These are phyloP conservation scores for Jamesozyma gamospora DNA, from an alignment of 805 yeast genomes.

Conservation along the genomic window DNA sequence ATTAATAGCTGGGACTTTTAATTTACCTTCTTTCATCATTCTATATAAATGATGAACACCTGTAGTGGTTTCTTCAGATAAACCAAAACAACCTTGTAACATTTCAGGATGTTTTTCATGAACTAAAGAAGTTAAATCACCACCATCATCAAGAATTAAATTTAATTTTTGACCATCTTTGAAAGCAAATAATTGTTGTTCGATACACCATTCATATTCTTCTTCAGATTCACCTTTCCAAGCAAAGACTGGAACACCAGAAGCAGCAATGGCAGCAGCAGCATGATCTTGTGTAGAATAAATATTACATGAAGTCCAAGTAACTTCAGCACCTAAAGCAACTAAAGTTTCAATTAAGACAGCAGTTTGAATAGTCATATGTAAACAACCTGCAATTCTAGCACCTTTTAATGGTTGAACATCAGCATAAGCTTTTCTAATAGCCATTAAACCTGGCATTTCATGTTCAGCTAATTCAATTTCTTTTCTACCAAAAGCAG, in stretches of 20 bases:
- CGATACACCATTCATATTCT: conserved; percentile 98
- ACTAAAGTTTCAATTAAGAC: conserved; percentile 94
- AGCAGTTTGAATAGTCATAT: conserved; percentile 99
- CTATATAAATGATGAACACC: conserved; percentile 99
- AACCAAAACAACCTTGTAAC: conserved; percentile 89
- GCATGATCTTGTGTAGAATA: conserved; percentile 99
- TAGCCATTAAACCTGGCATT: conserved; percentile 99
- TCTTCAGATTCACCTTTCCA: conserved; percentile 99
- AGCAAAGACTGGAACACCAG: conserved; percentile 98
- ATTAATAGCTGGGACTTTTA: conserved; percentile 98
- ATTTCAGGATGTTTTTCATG: conserved; percentile 98
- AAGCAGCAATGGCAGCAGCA: conserved; percentile 98
- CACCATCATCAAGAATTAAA: conserved; percentile 98
- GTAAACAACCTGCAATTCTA: conserved; percentile 97
- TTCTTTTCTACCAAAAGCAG: conserved; percentile 99
- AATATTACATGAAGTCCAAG: conserved; percentile 99
- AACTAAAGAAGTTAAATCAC: conserved; percentile 92
- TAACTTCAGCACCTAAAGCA: conserved; percentile 98
- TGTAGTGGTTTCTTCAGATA: conserved; percentile 98
- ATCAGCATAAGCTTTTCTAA: conserved; percentile 83
- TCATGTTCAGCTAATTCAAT: conserved; percentile 98
- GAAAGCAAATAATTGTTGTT: conserved; percentile 97
- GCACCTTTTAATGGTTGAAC: conserved; percentile 97
- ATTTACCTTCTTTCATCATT: conserved; percentile 76
- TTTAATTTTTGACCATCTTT: conserved; percentile 90